Conservation (phyloP, 1,284 basidiomycete species). For the Athelia sp. region DNA sequence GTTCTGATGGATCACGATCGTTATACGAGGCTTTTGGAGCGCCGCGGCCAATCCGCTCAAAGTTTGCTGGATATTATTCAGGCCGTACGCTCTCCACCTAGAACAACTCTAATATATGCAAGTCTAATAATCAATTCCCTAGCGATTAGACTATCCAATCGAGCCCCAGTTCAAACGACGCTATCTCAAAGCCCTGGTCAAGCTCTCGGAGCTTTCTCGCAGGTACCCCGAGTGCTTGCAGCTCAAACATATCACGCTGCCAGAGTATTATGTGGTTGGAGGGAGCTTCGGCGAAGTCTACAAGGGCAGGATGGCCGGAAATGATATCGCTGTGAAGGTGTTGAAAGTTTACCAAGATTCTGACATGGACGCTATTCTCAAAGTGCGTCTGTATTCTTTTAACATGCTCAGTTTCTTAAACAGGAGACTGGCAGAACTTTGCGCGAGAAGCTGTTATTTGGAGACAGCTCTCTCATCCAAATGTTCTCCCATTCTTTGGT, state of each 20-base stretch:
- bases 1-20: not conserved
- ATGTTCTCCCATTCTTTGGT: not conserved
- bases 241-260: not conserved
- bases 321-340: not conserved
- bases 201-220: not conserved
- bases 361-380: not conserved
- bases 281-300: not conserved
- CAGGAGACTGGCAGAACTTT: not conserved
- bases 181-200: not conserved
- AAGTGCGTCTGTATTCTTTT: not conserved
- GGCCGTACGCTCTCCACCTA: not conserved
- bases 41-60: not conserved
- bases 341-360: not conserved
- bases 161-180: not conserved
- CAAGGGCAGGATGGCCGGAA: not conserved
- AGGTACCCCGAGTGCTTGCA: not conserved
- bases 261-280: not conserved
- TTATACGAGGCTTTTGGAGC: not conserved
- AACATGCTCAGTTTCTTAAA: not conserved
- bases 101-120: not conserved
- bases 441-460: not conserved
- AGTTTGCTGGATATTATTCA: not conserved
- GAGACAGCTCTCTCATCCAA: not conserved
- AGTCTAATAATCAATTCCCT: not conserved
- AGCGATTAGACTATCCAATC: not conserved